Evolutionary conservation across 2,329 filamentous ascomycete species (phyloP).

Genomic region (Thermoascus crustaceus): DNA sequence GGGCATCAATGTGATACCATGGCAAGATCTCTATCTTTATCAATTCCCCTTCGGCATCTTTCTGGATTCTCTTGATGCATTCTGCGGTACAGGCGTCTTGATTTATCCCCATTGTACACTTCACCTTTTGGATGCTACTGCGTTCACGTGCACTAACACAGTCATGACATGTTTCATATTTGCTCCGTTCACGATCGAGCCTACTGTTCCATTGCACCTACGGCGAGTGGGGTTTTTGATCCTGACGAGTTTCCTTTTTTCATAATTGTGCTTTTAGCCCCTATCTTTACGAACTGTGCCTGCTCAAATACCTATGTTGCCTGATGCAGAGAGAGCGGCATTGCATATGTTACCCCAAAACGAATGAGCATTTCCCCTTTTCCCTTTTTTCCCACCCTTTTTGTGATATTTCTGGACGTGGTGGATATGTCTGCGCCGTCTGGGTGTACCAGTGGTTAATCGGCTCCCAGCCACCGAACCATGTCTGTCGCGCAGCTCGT

Average conservation of each 20-base stretch:
- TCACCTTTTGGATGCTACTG: slow-evolving; percentile 15
- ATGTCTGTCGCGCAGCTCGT: too few relatives aligned
- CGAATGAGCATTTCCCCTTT: background rate
- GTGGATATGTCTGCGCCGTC: too few relatives aligned
- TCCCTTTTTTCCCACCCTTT: background rate
- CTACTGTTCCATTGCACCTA: slow-evolving; percentile 4
- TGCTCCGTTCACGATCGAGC: slow-evolving; percentile 9
- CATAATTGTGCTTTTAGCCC: slow-evolving; percentile 10
- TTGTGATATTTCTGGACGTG: background rate
- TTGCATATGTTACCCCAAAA: slow-evolving; percentile 2
- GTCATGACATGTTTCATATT: background rate
- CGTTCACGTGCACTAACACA: slow-evolving; percentile 4
- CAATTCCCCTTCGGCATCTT: slow-evolving; percentile 3
- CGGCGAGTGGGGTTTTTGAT: slow-evolving; percentile 1
- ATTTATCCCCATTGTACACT: slow-evolving; percentile 15
- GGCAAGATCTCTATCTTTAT: background rate
- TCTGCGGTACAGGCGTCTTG: slow-evolving; percentile 11
- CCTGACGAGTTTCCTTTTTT: slow-evolving; percentile 4
- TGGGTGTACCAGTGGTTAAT: too few relatives aligned
- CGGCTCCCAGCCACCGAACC: too few relatives aligned
- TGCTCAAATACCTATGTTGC: background rate
- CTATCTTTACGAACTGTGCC: slow-evolving; percentile 2
- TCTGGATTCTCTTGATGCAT: slow-evolving; percentile 7
- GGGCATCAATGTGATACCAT: slow-evolving; percentile 7
- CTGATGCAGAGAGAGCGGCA: slow-evolving; percentile 1